Base-by-base conservation (phyloP, 352 stramenopile genomes). In the Phytopythium mirpurense region DNA sequence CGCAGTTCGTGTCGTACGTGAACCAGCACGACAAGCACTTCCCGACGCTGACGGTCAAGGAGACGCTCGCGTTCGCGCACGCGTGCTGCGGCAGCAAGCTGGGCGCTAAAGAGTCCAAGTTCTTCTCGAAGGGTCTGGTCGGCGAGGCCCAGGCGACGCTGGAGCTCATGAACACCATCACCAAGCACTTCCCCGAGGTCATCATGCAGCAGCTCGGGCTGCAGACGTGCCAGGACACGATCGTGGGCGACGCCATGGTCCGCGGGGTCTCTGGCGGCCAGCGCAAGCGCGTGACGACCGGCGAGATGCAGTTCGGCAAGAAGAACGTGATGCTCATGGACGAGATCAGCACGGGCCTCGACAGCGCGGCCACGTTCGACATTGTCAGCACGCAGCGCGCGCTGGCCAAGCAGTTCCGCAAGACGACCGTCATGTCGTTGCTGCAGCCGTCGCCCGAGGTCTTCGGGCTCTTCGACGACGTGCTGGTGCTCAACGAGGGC, bases 301-400 rank as follows among this genome's bases (percentile, higher is more conserved):
- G 74, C 15, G 86, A 86, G 47, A 88, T 95, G 60, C 56, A 95
- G 37, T 81, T 91, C 45, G 68, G 70, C 29, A 56, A 63, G 32
- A 66, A 73, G 51, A 70, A 68, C 41, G 68, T 95, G 21, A 54
- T 78, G 18, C 77, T 88, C 42, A 74, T 75, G 55, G 90, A 97
- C 63, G 78, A 93, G 68, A 95, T 97, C 56, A 90, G 72, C 52
- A 97, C 88, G 24, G 93, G 93, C 4, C 77, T 98, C 24, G 90
- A 98, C 74, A 75, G 67, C 24, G 78, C 87, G 5, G 93, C 86
- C 14, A 93, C 89, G 12, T 96, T 74, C 55, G 89, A 97, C 56
- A 97, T 97, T 57, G 72, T 86, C 16, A 63, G 59, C 15, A 62
- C 59, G 2, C 53, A 67, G 16, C 52, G 63, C 4, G 66, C 52